Conservation (phyloP, 2,329 filamentous ascomycete species). For the Penicillium sclerotiorum region DNA sequence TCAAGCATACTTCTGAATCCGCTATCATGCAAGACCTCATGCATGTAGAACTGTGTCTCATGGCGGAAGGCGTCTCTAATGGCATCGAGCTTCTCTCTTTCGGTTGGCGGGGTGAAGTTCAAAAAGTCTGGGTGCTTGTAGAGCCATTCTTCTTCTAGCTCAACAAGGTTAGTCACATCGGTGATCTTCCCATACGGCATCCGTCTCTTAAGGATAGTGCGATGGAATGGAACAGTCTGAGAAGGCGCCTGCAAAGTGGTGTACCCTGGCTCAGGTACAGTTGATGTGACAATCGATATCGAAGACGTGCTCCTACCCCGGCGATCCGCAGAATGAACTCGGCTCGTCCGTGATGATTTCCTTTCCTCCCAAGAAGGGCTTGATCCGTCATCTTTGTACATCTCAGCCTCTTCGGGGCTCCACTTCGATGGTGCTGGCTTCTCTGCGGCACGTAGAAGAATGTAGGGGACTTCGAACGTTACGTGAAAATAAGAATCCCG, state of each 20-base stretch:
- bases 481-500: slow-evolving; percentile 21
- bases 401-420: too few species aligned
- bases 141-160: slow-evolving; percentile 21
- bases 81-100: not conserved
- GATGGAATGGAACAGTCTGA: slow-evolving; percentile 6
- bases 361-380: too few species aligned
- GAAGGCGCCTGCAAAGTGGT: too few species aligned
- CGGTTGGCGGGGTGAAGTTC: slow-evolving; percentile 9
- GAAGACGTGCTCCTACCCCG: too few species aligned
- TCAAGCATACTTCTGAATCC: not conserved
- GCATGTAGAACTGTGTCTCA: not conserved
- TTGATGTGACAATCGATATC: too few species aligned
- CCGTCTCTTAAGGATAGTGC: slow-evolving; percentile 10
- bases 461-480: slow-evolving; percentile 20
- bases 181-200: slow-evolving; percentile 17
- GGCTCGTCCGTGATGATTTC: too few species aligned
- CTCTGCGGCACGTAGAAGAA: slow-evolving; percentile 7
- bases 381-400: too few species aligned
- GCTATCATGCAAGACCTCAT: not conserved
- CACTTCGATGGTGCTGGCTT: too few species aligned
- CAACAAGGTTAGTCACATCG: slow-evolving; percentile 20
- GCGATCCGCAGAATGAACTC: too few species aligned
- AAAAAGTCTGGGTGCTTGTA: slow-evolving; percentile 18
- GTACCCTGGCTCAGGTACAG: too few species aligned
- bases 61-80: not conserved